These are phyloP conservation scores for Bodo saltans DNA, from an alignment of 78 protist genomes.

Conservation along the genomic window DNA sequence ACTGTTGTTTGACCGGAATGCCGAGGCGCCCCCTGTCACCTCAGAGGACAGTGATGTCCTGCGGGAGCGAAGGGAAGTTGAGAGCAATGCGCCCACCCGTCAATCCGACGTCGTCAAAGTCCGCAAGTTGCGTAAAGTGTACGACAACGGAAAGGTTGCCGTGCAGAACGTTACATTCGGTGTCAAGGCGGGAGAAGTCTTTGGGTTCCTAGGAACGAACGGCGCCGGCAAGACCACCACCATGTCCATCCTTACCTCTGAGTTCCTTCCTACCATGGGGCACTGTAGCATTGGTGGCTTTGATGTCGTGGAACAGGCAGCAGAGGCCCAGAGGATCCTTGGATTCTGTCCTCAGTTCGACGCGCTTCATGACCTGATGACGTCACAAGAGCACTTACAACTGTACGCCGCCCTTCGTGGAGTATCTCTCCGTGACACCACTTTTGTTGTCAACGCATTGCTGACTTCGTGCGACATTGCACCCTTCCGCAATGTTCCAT, in stretches of 20 bases:
- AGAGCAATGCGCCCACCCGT: background rate
- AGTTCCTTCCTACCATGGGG: conserved; percentile 62
- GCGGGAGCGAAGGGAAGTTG: background rate
- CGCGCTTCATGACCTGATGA: conserved; percentile 40
- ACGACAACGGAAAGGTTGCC: no score
- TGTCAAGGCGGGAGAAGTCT: background rate
- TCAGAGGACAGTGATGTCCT: background rate
- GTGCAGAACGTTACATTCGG: conserved; percentile 19
- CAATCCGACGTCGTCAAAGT: background rate
- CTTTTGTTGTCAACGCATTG: conserved; percentile 18
- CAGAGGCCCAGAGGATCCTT: conserved; percentile 25
- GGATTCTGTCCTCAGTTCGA: conserved; percentile 61
- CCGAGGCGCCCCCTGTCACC: no score
- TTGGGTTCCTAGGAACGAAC: conserved; percentile 64
- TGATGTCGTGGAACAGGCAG: background rate
- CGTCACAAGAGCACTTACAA: conserved; percentile 39
- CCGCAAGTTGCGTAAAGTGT: background rate
- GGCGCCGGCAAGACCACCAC: conserved; percentile 90
- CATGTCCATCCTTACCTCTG: conserved; percentile 69
- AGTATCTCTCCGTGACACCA: no score
- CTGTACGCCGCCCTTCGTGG: conserved; percentile 30
- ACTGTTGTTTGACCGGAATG: no score
- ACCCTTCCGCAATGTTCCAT: background rate
- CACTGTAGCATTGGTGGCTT: conserved; percentile 44
- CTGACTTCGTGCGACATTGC: background rate